Conservation (phyloP, 129 eudicot species). For the Tagetes patula region DNA sequence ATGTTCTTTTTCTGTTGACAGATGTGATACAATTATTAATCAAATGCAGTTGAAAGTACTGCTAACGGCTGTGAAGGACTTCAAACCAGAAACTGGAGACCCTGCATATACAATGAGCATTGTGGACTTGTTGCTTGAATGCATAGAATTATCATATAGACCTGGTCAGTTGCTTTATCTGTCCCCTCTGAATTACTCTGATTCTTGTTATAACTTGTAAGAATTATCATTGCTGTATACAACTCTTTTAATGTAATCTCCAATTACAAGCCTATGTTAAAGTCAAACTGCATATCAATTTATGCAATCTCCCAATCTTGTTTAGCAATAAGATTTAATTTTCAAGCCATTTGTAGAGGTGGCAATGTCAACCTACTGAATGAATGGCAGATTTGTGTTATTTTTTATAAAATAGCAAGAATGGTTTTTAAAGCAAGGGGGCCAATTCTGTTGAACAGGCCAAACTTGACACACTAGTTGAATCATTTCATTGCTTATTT, state of each 20-base stretch:
- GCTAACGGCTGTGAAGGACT: constrained; percentile 82
- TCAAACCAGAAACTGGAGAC: constrained; percentile 76
- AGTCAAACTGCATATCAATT: constrained; percentile 4
- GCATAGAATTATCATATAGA: constrained; percentile 83
- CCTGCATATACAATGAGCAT: constrained; percentile 94
- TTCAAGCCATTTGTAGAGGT: background rate
- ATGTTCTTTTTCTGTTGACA: constrained; percentile 8
- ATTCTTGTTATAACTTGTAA: background rate
- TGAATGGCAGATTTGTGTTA: background rate
- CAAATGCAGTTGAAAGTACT: constrained; percentile 77
- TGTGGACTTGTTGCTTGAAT: constrained; percentile 93
- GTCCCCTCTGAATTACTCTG: background rate
- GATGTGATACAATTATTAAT: constrained; percentile 20
- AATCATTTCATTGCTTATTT: background rate
- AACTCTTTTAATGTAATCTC: background rate
- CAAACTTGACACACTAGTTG: background rate
- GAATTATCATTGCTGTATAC: background rate
- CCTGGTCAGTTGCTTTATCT: constrained; percentile 57
- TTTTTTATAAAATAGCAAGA: background rate
- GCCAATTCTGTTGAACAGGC: background rate
- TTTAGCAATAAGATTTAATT: background rate
- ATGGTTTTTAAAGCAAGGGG: background rate
- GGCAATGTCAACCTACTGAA: background rate
- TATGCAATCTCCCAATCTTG: background rate
- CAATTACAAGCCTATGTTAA: background rate